Base-by-base conservation (phyloP, 1,284 basidiomycete genomes). In the Sanguinoderma infundibulare region DNA sequence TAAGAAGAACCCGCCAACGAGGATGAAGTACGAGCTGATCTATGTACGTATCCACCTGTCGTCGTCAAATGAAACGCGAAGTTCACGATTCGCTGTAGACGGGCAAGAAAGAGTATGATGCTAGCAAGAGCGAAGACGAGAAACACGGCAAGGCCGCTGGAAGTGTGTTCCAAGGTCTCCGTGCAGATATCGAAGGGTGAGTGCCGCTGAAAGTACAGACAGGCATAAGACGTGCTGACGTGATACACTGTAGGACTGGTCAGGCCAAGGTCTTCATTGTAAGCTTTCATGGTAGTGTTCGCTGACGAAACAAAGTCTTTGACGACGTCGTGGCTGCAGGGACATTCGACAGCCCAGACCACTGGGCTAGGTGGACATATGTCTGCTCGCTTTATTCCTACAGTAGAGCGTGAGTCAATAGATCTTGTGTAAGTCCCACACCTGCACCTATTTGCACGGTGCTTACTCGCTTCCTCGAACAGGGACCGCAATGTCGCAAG, bases 331-430 rank as follows among this genome's bases (percentile, higher is more conserved):
- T 3, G 2, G 35, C 39, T 39, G 30, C 50, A 86, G 89, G 92
- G 91, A 10, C 91, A 93, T 69, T 83, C 90, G 17, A 96, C 95
- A 6, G 90, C 85, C 24, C 97, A 99, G 77, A 98, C 96, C 6
- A 98, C 96, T 2, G 95, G 96, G 52, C 87, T 98, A 47, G 94
- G 93, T 3, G 96, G 96, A 0, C 95, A 97, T 70, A 87, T 98
- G 75, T 88, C 95, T 1, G 91, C 94, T 2, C 84, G 96, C 8
- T 98, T 98, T 73, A 98, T 99, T 61, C 95, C 96, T 0, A 99
- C 97, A 0, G 97, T 99, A 2, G 97, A 99, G 76, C 87, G 97
- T 65, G 97, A 99, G 77, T 94, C 93, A 0, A 90, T 98, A 65
- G 96, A 98, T 75, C 79, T 96, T 5, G 89, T 92, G 87, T 93